Percentiles rank a stretch among this genome's conserved stretches.
Conservation (phyloP, 768 basidiomycete genomes). For the Kwoniella sp. region DNA sequence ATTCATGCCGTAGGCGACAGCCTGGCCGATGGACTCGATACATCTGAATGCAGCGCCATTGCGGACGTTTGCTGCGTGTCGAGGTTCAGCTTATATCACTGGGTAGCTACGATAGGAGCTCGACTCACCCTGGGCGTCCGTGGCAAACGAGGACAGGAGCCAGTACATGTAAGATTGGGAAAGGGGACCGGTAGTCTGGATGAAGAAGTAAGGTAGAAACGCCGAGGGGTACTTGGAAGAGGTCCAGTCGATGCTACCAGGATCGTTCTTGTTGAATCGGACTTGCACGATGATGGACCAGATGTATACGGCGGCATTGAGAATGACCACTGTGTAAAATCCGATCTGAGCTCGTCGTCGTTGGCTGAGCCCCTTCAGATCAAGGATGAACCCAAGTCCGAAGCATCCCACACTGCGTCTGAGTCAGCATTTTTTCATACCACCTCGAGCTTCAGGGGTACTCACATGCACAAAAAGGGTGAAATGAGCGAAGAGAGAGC, state of each 20-base stretch:
- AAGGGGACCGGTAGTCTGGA: slow-evolving; percentile 25
- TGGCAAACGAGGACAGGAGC: slow-evolving; percentile 39
- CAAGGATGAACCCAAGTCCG: slow-evolving; percentile 37
- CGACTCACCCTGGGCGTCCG: slow-evolving; percentile 31
- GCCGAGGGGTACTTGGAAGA: slow-evolving; percentile 5
- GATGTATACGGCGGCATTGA: slow-evolving; percentile 13
- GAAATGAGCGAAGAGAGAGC: slow-evolving; percentile 45
- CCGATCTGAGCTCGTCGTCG: slow-evolving; percentile 6
- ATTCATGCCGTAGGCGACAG: slow-evolving; percentile 31
- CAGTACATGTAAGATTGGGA: slow-evolving; percentile 42
- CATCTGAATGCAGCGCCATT: slow-evolving; percentile 42
- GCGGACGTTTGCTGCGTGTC: slow-evolving; percentile 16
- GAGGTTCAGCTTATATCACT: not conserved
- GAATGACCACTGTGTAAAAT: slow-evolving; percentile 3
- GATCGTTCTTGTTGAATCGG: slow-evolving; percentile 15
- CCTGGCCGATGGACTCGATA: slow-evolving; percentile 45
- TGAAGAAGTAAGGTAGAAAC: slow-evolving; percentile 26
- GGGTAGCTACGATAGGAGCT: too few species aligned
- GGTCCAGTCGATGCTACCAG: slow-evolving; percentile 12
- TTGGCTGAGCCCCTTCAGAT: slow-evolving; percentile 32
- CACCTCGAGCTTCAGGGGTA: not conserved
- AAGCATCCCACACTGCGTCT: slow-evolving; percentile 23
- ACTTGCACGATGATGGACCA: slow-evolving; percentile 15
- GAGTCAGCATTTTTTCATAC: not conserved
- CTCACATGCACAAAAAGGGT: slow-evolving; percentile 24